Base-by-base conservation (phyloP, 768 basidiomycete genomes). In the Amanita exitialis region DNA sequence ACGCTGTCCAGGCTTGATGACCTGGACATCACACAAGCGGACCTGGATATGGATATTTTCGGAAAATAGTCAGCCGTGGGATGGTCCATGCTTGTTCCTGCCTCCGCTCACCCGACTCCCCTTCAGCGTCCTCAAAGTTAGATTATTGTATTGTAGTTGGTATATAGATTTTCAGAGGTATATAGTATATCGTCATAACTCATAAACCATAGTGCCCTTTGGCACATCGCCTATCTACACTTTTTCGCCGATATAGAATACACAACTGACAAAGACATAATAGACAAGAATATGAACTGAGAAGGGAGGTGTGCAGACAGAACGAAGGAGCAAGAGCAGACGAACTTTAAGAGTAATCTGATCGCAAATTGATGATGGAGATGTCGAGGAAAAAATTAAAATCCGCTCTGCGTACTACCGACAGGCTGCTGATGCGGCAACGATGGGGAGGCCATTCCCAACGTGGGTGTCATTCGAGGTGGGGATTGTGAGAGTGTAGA, bases 391-490 rank as follows among this genome's bases (percentile, higher is more conserved):
- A 54, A 46, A 35, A 44, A 55, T 59, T 53, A 80, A 68, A 77
- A 78, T 44, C 76, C 74, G 57, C 70, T 74, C 63, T 78, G 75
- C 44, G 72, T 74, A 53, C 69, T 72, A 20, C 73, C 73, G 23
- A 76, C 72, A 13, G 68, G 64, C 57, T 77, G 76, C 56, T 78
- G 77, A 52, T 77, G 77, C 60, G 76, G 77, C 49, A 79, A 57
- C 32, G 75, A 74, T 12, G 80, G 79, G 2, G 79, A 79, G 27
- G 74, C 66, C 64, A 76, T 73, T 23, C 70, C 69, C 69, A 79
- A 68, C 39, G 73, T 75, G 6, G 78, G 75, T 1, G 76, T 74
- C 51, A 75, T 67, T 13, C 76, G 73, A 3, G 78, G 73, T 7
- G 78, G 74, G 2, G 77, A 74, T 52, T 77, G 66, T 4, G 70